Evolutionary conservation across 192 early-diverging fungal genomes (phyloP).

Genomic region (Gigaspora rosea): DNA sequence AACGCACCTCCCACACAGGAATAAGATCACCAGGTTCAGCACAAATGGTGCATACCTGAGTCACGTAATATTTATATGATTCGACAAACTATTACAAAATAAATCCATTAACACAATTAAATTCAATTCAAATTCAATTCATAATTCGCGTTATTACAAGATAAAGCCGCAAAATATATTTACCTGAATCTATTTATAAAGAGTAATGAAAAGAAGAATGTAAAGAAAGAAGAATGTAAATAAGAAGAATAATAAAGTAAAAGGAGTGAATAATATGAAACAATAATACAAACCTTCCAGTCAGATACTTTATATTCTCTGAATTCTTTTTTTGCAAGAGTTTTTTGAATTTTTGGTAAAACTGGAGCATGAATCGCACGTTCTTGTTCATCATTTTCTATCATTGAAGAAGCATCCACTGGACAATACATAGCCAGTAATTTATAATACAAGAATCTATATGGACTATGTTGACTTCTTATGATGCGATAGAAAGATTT

Average conservation of each 20-base stretch:
- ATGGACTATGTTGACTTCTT: constrained; percentile 29
- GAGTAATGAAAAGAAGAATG: too few species aligned
- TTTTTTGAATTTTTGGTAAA: constrained; percentile 12
- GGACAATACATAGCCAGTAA: constrained; percentile 12
- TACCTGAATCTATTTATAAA: constrained; percentile 29
- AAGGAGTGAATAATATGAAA: neutral
- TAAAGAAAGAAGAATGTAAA: too few species aligned
- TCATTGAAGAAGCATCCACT: neutral
- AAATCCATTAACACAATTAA: neutral
- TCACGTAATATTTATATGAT: constrained; percentile 32
- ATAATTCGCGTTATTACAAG: neutral
- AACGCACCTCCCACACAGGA: constrained; percentile 32
- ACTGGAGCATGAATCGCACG: constrained; percentile 20
- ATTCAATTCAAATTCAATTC: neutral
- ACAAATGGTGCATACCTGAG: constrained; percentile 31
- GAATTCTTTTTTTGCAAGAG: neutral
- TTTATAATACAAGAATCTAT: constrained; percentile 27
- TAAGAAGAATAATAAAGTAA: neutral
- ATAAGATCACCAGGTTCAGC: constrained; percentile 28
- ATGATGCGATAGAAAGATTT: constrained; percentile 16
- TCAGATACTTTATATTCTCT: constrained; percentile 27
- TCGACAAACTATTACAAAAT: constrained; percentile 32
- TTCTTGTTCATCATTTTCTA: constrained; percentile 13
- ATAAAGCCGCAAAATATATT: neutral
- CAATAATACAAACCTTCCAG: constrained; percentile 22